Evolutionary conservation across 345 rosid species (phyloP), one percentile per base, ranked within the genome.

Genomic region (Crucihimalaya himalaica): DNA sequence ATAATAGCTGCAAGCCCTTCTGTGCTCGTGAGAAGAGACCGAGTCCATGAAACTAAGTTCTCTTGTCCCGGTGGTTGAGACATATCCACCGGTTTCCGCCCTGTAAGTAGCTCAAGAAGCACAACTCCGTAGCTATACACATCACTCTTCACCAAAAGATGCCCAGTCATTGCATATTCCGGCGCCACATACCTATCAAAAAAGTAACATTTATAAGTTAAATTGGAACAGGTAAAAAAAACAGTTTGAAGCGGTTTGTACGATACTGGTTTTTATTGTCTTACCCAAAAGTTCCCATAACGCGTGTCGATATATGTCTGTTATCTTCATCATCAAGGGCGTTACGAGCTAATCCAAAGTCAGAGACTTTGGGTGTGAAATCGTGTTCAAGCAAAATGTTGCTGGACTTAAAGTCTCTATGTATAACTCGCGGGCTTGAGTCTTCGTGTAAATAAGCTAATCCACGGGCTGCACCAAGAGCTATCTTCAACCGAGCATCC

Each of bases 41-140:
- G 89, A 9, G 98, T 92, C 97, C 93, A 91, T 2, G 97, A 59
- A 42, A 95, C 99, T 35, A 95, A 84, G 80, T 92, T 95, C 81
- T 95, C 99, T 78, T 89, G 89, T 53, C 99, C 97, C 0, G 90
- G 84, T 25, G 90, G 93, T 69, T 88, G 97, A 9, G 93, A 75
- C 97, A 95, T 95, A 78, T 95, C 97, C 2, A 91, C 93, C 0
- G 99, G 97, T 73, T 88, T 95, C 74, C 91, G 79, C 25, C 99
- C 97, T 0, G 89, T 82, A 42, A 95, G 83, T 60, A 95, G 96
- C 89, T 95, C 99, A 2, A 95, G 91, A 68, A 95, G 89, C 69
- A 95, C 99, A 1, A 95, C 99, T 48, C 99, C 99, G n/a, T 91
- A 95, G 74, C 99, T 95, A 70, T 92, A 95, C 37, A 95, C 99